Conservation (phyloP, 352 stramenopile genomes). For the Thalassiosira livingstoniorum region DNA sequence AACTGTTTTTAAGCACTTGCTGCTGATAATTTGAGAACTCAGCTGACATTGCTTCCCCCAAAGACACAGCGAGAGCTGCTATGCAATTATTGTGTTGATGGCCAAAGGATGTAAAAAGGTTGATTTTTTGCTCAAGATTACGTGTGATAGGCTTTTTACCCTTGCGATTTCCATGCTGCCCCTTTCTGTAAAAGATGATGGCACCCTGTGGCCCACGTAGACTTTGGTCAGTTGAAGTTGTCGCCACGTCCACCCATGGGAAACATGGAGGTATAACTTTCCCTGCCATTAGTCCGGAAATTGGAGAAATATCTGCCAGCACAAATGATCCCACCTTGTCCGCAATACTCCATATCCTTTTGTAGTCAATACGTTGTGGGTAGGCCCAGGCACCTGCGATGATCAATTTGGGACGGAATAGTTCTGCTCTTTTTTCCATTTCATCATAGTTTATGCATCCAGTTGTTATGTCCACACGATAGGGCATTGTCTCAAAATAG, state of each 20-base stretch:
- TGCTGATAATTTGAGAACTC: constrained; percentile 98
- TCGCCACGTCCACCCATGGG: constrained; percentile 98
- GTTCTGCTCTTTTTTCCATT: constrained; percentile 91
- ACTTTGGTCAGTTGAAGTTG: constrained; percentile 99
- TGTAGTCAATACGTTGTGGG: constrained; percentile 98
- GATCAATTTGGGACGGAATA: constrained; percentile 96
- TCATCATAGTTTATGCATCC: constrained; percentile 99
- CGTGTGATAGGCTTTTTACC: constrained; percentile 95
- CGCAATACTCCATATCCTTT: constrained; percentile 96
- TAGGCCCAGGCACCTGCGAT: constrained; percentile 99
- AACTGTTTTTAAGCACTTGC: constrained; percentile 88
- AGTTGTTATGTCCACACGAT: constrained; percentile 95
- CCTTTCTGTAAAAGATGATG: constrained; percentile 99
- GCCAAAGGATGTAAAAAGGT: constrained; percentile 99
- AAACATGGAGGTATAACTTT: constrained; percentile 97
- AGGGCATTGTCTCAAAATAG: constrained; percentile 99
- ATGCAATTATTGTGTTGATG: constrained; percentile 99
- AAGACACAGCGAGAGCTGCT: constrained; percentile 94
- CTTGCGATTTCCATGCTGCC: constrained; percentile 90
- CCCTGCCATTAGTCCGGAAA: constrained; percentile 96
- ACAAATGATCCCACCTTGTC: constrained; percentile 94
- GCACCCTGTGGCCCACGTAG: constrained; percentile 96
- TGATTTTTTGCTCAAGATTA: constrained; percentile 98
- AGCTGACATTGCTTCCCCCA: constrained; percentile 94
- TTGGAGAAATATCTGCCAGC: constrained; percentile 99